Conservation (phyloP, 108 stramenopile genomes). For the Cyclotella atomus region DNA sequence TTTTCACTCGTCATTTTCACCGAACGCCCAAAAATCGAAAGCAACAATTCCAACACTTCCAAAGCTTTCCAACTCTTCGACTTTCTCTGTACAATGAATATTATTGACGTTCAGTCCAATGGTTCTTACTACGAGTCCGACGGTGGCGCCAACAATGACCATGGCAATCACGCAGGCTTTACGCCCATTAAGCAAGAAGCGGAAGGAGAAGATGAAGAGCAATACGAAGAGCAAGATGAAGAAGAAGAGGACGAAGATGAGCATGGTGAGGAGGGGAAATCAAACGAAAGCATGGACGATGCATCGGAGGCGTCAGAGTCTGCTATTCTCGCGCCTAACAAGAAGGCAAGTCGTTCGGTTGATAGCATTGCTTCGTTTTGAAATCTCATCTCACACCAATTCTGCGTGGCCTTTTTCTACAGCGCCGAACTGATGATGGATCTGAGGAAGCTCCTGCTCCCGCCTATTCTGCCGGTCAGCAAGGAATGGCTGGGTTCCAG, state of each 20-base stretch:
- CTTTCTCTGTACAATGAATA: too few relatives aligned
- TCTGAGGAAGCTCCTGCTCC: not conserved
- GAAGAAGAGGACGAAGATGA: not conserved
- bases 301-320: constrained; percentile 9
- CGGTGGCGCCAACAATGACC: not conserved
- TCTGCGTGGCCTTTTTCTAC: too few relatives aligned
- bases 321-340: not conserved
- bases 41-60: not conserved
- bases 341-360: constrained; percentile 13
- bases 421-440: not conserved
- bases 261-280: not conserved
- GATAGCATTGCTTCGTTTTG: too few relatives aligned
- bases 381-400: too few relatives aligned
- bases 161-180: not conserved
- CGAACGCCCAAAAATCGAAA: not conserved
- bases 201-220: not conserved
- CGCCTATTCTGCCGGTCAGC: not conserved
- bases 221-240: not conserved
- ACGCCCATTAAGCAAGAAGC: constrained; percentile 1
- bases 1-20: not conserved
- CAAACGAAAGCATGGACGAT: constrained; percentile 5
- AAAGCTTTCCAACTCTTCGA: constrained; percentile 6
- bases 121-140: not conserved
- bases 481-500: not conserved
- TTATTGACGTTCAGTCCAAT: not conserved